phyloP scores from a whole-genome alignment of 140 eudicot species.

The Stevia rebaudiana region DNA sequence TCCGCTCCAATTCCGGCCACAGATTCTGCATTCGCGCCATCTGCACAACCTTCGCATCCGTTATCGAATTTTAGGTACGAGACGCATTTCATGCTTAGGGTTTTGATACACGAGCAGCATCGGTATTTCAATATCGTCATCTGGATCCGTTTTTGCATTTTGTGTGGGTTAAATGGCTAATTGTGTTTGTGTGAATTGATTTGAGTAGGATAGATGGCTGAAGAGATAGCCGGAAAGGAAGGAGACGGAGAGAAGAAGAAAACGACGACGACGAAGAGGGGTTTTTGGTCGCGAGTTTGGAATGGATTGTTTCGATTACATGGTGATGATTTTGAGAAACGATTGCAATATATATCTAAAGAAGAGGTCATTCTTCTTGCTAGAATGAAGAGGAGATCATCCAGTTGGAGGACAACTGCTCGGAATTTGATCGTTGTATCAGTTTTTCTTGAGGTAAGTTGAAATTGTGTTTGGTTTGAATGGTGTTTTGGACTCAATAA shows the following conservation, averaged over 20 bases:
- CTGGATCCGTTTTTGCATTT: neutral
- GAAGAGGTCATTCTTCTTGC: constrained; percentile 64
- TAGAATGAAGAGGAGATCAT: constrained; percentile 64
- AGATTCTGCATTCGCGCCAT: constrained; percentile 15
- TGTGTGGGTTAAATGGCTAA: neutral
- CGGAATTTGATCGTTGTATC: constrained; percentile 54
- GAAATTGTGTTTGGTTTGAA: neutral
- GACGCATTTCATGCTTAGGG: constrained; percentile 7
- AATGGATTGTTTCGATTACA: constrained; percentile 33
- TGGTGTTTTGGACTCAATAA: neutral
- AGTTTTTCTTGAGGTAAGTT: constrained; percentile 60
- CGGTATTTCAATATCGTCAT: neutral
- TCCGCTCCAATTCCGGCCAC: neutral
- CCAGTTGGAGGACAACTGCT: constrained; percentile 46
- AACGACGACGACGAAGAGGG: constrained; percentile 5
- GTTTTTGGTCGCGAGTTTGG: constrained; percentile 36
- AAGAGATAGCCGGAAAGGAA: constrained; percentile 19
- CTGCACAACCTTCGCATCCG: neutral
- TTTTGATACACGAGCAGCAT: constrained; percentile 3
- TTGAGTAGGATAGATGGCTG: constrained; percentile 28
- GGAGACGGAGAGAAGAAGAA: constrained; percentile 19
- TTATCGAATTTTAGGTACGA: constrained; percentile 13
- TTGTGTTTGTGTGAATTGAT: neutral
- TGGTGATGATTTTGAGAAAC: constrained; percentile 72
- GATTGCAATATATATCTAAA: constrained; percentile 66